Evolutionary conservation across 2,329 filamentous ascomycete species (phyloP), one percentile per base, ranked within the genome.

Genomic region (Sclerotinia nivalis): DNA sequence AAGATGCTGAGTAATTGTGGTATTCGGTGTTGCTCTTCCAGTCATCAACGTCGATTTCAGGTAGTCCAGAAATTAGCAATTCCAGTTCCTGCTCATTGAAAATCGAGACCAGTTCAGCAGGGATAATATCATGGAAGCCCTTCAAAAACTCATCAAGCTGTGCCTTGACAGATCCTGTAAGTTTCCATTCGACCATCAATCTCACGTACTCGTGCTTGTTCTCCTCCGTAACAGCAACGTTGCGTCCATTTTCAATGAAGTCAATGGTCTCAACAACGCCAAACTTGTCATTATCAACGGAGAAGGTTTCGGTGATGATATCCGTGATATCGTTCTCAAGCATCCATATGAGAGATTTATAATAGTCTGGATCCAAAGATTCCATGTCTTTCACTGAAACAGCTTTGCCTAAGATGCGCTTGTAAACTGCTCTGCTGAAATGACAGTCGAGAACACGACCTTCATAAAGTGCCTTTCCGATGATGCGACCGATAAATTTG

Each of bases 21-120:
- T 99, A 98, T 79, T 99, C 96, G 2, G 95, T 97, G 81, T 97
- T 97, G 82, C 92, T 93, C 87, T 97, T 97, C 96, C 96, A 99
- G 82, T 99, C 96, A 78, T 99, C 96, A 54, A 98, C 89, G 76
- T 99, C 95, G 75, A 99, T 97, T 78, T 99, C 96, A 1, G 96
- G 96, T 66, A 99, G 86, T 78, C 96, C 96, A 65, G 96, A 99
- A 78, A 99, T 99, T 72, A 99, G 86, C 61, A 99, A 84, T 80
- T 99, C 96, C 40, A 99, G 86, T 82, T 99, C 96, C 80, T 99
- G 96, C 80, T 99, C 96, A 79, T 97, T 97, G 85, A 99, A 99
- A 77, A 99, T 99, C 64, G 93, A 91, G 76, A 99, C 93, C 62
- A 99, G 85, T 75, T 97, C 93, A 0, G 93, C 91, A 0, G 96